phyloP scores from a whole-genome alignment of 2,329 filamentous ascomycete species.

The Pseudogymnoascus sp. region DNA sequence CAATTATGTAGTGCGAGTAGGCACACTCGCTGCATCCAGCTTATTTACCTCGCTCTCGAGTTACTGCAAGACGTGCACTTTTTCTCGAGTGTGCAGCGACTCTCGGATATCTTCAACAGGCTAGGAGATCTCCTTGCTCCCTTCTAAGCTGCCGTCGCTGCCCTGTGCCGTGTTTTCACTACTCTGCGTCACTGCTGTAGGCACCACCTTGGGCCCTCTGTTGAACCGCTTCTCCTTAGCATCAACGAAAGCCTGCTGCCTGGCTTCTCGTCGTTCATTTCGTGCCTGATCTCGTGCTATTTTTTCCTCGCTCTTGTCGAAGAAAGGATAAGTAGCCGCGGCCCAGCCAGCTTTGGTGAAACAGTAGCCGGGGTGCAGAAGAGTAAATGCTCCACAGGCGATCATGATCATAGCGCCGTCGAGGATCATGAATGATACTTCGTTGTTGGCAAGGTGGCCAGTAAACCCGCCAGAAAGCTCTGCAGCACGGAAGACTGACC shows the following conservation, averaged over 20 bases:
- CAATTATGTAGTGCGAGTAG: not conserved
- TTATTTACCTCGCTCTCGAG: not conserved
- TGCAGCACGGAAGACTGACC: slow-evolving; percentile 47
- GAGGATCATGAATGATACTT: slow-evolving; percentile 37
- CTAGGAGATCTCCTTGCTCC: not conserved
- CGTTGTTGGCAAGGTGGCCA: slow-evolving; percentile 39
- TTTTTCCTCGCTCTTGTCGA: not conserved
- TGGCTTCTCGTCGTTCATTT: not conserved
- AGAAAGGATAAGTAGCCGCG: not conserved
- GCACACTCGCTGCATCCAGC: not conserved
- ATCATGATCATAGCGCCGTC: slow-evolving; percentile 37
- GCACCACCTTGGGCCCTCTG: not conserved
- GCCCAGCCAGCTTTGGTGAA: not conserved
- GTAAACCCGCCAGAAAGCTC: slow-evolving; percentile 48
- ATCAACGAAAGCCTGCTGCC: not conserved
- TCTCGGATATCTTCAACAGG: not conserved
- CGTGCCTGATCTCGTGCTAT: not conserved
- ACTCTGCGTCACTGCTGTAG: not conserved
- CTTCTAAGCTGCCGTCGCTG: not conserved
- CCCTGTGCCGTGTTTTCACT: not conserved
- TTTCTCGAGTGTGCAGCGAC: not conserved
- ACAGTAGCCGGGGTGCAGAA: not conserved
- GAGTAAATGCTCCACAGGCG: not conserved
- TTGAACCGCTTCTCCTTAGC: not conserved
- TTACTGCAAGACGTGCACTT: not conserved